phyloP scores from a whole-genome alignment of 208 protist species.

The Acanthamoeba divionensis region DNA sequence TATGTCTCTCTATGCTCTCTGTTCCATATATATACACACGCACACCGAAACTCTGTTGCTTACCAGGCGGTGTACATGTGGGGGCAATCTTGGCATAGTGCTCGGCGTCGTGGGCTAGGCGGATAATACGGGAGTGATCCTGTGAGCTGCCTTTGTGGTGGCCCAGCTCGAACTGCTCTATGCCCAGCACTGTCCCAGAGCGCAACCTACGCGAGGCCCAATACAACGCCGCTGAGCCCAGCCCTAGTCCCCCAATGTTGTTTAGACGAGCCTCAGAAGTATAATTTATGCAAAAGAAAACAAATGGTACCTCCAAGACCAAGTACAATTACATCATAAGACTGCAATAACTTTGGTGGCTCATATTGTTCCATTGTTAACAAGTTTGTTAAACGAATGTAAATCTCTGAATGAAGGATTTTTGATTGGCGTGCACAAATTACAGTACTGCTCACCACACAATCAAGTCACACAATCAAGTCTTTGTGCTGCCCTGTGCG shows the following conservation, averaged over 20 bases:
- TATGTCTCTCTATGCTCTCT: too few relatives aligned
- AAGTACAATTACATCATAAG: constrained; percentile 3
- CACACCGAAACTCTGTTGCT: too few relatives aligned
- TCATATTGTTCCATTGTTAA: too few relatives aligned
- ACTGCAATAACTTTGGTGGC: not conserved
- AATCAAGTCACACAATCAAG: too few relatives aligned
- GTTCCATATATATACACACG: too few relatives aligned
- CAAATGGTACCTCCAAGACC: not conserved
- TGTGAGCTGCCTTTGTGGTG: constrained; percentile 31
- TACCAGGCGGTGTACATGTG: constrained; percentile 25
- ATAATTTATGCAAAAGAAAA: not conserved
- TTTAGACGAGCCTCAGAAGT: not conserved
- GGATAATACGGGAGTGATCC: constrained; percentile 54
- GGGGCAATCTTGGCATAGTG: constrained; percentile 20
- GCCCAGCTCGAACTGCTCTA: constrained; percentile 40
- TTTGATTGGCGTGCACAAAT: too few relatives aligned
- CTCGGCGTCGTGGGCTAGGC: not conserved
- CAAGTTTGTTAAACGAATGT: too few relatives aligned
- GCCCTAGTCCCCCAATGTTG: too few relatives aligned
- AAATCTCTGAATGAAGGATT: too few relatives aligned
- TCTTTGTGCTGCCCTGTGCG: too few relatives aligned
- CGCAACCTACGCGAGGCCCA: not conserved
- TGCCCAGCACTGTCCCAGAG: not conserved
- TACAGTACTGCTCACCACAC: too few relatives aligned
- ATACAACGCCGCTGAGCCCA: constrained; percentile 25